phyloP scores from a whole-genome alignment of 176 grass and related monocot genomes.

The Tillandsia fasciculata region DNA sequence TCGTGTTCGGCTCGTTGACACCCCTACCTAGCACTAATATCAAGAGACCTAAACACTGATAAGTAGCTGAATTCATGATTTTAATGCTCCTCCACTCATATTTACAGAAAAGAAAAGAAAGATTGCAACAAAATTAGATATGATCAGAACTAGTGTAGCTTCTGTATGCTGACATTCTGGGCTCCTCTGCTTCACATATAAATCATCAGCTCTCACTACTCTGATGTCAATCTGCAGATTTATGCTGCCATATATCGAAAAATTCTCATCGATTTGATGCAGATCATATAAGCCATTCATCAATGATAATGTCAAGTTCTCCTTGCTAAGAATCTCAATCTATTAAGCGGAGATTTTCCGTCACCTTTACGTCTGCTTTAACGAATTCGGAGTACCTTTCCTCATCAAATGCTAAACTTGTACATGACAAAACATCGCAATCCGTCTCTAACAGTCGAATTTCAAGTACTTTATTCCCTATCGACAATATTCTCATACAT shows the following conservation, averaged over 20 bases:
- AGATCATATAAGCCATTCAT: not conserved
- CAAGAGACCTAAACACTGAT: not conserved
- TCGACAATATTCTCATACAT: constrained; percentile 4
- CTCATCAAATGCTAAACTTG: not conserved
- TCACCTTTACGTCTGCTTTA: not conserved
- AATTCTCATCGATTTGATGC: not conserved
- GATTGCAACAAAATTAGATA: too few species aligned
- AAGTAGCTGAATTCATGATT: not conserved
- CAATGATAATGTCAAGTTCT: not conserved
- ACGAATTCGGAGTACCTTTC: constrained; percentile 1
- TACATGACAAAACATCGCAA: not conserved
- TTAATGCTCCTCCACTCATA: not conserved
- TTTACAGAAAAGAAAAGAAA: too few species aligned
- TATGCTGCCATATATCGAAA: not conserved
- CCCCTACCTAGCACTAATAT: not conserved
- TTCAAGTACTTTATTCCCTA: constrained; percentile 4
- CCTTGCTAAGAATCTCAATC: constrained; percentile 7
- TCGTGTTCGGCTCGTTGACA: too few species aligned
- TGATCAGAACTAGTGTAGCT: too few species aligned
- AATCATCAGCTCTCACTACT: not conserved
- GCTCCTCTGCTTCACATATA: not conserved
- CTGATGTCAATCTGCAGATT: not conserved
- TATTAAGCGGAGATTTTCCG: not conserved
- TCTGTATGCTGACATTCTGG: too few species aligned
- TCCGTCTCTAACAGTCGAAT: not conserved